Base-by-base conservation (phyloP, 164 flowering plant genomes). In the Warburgia ugandensis region DNA sequence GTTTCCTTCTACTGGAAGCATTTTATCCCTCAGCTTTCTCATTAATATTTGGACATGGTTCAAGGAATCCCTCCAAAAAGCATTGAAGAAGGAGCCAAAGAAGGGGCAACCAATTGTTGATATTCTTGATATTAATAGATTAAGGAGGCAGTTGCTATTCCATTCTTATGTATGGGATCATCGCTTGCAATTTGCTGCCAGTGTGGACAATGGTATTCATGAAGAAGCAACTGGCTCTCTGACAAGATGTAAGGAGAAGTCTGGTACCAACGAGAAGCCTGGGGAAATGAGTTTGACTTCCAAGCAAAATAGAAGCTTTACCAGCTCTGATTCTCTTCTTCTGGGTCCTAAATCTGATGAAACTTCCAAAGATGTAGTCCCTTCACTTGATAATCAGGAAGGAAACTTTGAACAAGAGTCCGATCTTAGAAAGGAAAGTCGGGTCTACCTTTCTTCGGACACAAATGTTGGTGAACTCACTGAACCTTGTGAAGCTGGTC, bases 151-250 rank as follows among this genome's bases (percentile, higher is more conserved):
- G 61, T 70, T 94, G 52, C 73, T 94, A 29, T 73, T 79, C 61
- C 88, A 79, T 50, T 78, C 95, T 50, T 86, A 81, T 57, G 52
- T 78, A 65, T 94, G 99, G 99, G 97, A 94, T 66, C 81, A 73
- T 20, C 78, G 85, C 48, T 76, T 94, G 41, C 30, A 81, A 23
- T 52, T 67, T 73, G 84, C 84, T 49, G 74, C 88, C 30, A 65
- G 48, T 66, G 50, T 66, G 50, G 78, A 64, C 23, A 64, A 53
- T 37, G 50, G 50, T 47, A 13, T 26, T 36, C 62, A 36, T 31
- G 70, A 61, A 50, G 67, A 58, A 37, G 22, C 36, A 21, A 57
- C 48, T 41, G 47, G 37, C 45, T 58, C 57, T 25, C 30, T 21
- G 26, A 29, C 65, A 47, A 83, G 67, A 43, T 29, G 49, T 23